Base-by-base conservation (phyloP, 345 rosid genomes). In the Ceriops zippeliana region DNA sequence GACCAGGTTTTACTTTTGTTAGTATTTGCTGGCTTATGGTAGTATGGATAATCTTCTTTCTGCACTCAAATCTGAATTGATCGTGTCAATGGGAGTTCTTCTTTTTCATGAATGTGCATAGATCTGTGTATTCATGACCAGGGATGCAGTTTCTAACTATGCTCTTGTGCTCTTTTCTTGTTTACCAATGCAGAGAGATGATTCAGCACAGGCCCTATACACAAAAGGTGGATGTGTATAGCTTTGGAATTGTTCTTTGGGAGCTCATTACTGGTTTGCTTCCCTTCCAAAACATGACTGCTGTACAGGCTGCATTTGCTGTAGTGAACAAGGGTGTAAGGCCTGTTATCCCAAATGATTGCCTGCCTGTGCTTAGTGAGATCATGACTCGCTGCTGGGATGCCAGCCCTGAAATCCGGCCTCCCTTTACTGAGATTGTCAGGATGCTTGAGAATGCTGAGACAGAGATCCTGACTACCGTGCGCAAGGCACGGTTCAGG, bases 341-440 rank as follows among this genome's bases (percentile, higher is more conserved):
- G 38, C 78, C 78, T 6, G 64, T 58, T 27, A 63, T 75, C 62
- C 78, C 78, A n/a, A 3, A 35, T 63, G 78, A 75, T 30, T 75
- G 73, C 26, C 70, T 75, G n/a, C 78, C 78, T 24, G 78, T 69
- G 26, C 51, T 75, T 21, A 52, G 73, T 46, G 70, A 75, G 31
- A 75, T 75, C 49, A 75, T 75, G 78, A 63, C 78, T 28, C 70
- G 70, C 60, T 75, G 78, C 70, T 75, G 78, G 78, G 78, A 75
- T 9, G 51, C 61, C 53, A 69, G 69, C 42, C 73, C 78, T 35
- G 78, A 75, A 68, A 65, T 75, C 17, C 73, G 78, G 6, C 78
- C 78, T 2, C 54, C 78, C 34, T 75, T 75, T 58, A 27, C 64
- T 5, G 78, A 69, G 6, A 58, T 75, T 58, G 73, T 75, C 22